Base-by-base conservation (phyloP, 805 yeast genomes). In the Lipomyces lipofer region DNA sequence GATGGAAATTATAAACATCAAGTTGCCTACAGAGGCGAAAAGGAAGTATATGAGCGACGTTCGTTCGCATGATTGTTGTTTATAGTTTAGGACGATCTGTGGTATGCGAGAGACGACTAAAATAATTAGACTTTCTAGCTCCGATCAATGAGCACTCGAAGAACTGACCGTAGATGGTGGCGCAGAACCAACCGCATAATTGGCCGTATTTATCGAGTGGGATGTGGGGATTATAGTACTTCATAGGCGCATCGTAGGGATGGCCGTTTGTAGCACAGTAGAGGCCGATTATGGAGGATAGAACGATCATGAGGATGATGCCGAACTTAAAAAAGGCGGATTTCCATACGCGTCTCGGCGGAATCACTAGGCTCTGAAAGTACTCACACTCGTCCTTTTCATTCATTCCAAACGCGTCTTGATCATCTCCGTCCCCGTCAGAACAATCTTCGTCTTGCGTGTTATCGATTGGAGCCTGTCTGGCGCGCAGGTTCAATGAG, bases 1-100 rank as follows among this genome's bases (percentile, higher is more conserved):
- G 49, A 92, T 92, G 9, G 95, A 86, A 12, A 88, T 78, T 38
- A 94, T 96, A 64, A 90, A 94, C 0, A 97, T 88, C 66, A 88
- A 75, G 69, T 92, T 94, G 44, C 99, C 99, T 52, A 92, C 74
- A 69, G 97, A 90, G 19, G 99, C 98, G 76, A 94, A 92, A 21
- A 94, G 73, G 72, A 92, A 92, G 71, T 94, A 92, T 77, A 92
- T 77, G 66, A 94, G 88, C 9, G 96, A 88, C 46, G 92, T 87
- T 22, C 98, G 98, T 58, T 94, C 98, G 68, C 97, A 90, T 1
- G 95, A 86, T 71, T 90, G 91, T 66, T 97, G 79, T 68, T 84
- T 77, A 67, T 78, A 88, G 71, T 94, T 94, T 57, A 92, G 77
- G 54, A 88, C 69, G 50, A 94, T 88, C 72, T 94, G 99, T 1